Evolutionary conservation across 2,329 filamentous ascomycete genomes (phyloP), one percentile per base, ranked within the genome.

Genomic region (Boeremia lycopersici): DNA sequence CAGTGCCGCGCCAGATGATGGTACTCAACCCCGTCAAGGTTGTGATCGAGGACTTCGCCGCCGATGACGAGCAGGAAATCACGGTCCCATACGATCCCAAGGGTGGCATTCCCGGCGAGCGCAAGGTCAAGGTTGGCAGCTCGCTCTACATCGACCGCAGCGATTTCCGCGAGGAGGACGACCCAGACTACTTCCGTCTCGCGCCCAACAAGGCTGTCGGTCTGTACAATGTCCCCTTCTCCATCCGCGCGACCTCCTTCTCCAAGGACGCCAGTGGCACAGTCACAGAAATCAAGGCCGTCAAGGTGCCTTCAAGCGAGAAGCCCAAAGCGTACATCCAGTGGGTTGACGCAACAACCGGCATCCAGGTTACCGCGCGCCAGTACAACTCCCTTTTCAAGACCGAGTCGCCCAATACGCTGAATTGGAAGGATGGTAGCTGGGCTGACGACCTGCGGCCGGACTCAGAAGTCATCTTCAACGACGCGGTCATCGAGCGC

Each of bases 1-100:
- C 90, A 0, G 92, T 96, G 0, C 93, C 93, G 2, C 87, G 93
- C 25, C 82, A 97, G 11, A 95, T 96, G 89, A 82, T 97, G 28
- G 86, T 98, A 2, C 83, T 96, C 17, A 91, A 97, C 62, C 93
- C 93, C 0, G 80, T 97, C 40, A 88, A 86, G 30, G 86, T 97
- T 11, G 80, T 91, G 28, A 91, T 97, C 55, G 89, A 95, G 62
- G 89, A 93, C 66, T 81, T 89, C n/a, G 62, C 66, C 0, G 83
- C 87, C 12, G 88, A 90, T 48, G 81, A 89, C 46, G 85, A 90
- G 54, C 82, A 86, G 61, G 84, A 89, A 56, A 73, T 93, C 3
- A 83, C 85, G 2, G 79, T 90, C 7, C 91, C 92, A 0, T 96
- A 96, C 77, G 89, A 89, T 15, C 87, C 90, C 23, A 96, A 96